Evolutionary conservation across 2,329 filamentous ascomycete species (phyloP).

Genomic region (Colletotrichum karsti): DNA sequence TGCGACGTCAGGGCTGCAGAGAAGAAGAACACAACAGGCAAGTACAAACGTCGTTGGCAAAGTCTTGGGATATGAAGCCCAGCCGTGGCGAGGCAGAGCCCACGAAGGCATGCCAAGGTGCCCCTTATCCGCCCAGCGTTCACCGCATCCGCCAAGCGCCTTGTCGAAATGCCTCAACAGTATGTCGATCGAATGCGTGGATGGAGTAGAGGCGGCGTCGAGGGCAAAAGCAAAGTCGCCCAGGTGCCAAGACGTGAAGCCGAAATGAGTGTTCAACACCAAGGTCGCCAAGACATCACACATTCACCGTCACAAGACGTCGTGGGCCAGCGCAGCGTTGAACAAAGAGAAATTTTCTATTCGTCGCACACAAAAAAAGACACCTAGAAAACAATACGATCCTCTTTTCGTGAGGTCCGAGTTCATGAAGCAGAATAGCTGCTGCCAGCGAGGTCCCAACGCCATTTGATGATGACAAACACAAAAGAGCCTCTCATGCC

Average conservation of each 20-base stretch:
- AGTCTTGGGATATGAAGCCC: no score
- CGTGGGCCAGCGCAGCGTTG: neutral
- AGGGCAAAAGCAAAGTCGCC: neutral
- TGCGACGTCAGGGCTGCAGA: no score
- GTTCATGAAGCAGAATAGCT: slow-evolving; percentile 24
- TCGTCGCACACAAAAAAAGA: slow-evolving; percentile 8
- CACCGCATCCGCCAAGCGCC: neutral
- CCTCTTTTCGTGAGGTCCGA: slow-evolving; percentile 3
- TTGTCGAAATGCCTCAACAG: neutral
- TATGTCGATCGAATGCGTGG: no score
- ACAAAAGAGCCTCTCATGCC: slow-evolving; percentile 25
- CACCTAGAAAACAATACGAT: slow-evolving; percentile 12
- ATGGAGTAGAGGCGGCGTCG: neutral
- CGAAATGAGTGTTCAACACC: neutral
- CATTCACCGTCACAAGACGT: neutral
- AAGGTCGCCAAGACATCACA: neutral
- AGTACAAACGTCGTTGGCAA: no score
- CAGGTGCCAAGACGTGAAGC: neutral
- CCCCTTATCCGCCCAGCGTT: neutral
- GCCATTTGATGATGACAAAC: slow-evolving; percentile 24
- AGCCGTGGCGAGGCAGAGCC: neutral
- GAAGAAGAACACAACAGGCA: no score
- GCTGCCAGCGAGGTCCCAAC: slow-evolving; percentile 24
- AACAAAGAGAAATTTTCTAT: slow-evolving; percentile 24
- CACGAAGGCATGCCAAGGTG: neutral